Evolutionary conservation across 2,329 filamentous ascomycete species (phyloP), one percentile per base, ranked within the genome.

Genomic region (Curvularia sp.): DNA sequence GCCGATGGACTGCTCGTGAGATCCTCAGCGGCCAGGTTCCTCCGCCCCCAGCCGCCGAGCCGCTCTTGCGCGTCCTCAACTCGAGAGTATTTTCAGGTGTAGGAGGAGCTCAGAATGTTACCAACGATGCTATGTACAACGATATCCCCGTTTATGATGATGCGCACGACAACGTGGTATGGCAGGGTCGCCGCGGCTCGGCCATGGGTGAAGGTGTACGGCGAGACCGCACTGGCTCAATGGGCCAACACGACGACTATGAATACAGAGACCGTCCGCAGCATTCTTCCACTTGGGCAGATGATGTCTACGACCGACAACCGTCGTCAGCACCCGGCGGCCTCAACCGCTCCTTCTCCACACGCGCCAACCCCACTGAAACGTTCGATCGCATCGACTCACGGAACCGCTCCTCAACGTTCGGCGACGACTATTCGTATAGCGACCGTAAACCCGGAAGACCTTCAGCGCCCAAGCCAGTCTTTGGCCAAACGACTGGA

Each of bases 141-240:
- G 93, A 98, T 71, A 86, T 90, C 20, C 94, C 95, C 12, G 86
- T 96, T 24, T 98, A 97, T 77, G 92, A 94, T 69, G 88, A 94
- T 60, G 80, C 84, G 39, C 90, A 92, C 72, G 93, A 97, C 67
- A 88, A 93, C 67, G 88, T 92, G 8, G 88, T 93, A 6, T 96
- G 92, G 92, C 89, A 93, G 73, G 90, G 90, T 42, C 84, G 87
- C 59, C 85, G 84, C 50, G 91, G 91, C 42, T 85, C 83, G 24
- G 90, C 88, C 4, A 88, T 86, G 70, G 89, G 90, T 38, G 89
- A 93, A 75, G 88, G 88, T 42, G 76, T 84, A 6, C 78, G 84
- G 47, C 80, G 83, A 50, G 80, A 85, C 72, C 81, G 78, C 62
- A 80, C 79, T 41, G 68, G 81, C 43, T 74, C 74, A 33, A 55